These are phyloP conservation scores for Globisporangium paddicum DNA, from an alignment of 352 stramenopile genomes.

Conservation along the genomic window DNA sequence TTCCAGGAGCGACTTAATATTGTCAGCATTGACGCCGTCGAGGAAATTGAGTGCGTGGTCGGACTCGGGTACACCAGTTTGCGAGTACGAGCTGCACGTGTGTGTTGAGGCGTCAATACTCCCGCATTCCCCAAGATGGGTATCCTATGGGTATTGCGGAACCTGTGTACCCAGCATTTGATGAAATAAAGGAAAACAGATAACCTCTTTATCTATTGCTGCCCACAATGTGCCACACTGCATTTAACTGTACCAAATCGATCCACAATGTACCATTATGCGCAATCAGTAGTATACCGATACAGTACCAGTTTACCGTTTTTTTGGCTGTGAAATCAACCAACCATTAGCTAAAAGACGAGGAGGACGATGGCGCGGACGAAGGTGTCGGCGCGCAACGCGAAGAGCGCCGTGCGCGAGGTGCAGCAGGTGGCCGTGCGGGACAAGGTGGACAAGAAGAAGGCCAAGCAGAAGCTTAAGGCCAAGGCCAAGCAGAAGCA, in stretches of 20 bases:
- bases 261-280: no score
- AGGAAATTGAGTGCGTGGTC: slow-evolving; percentile 53
- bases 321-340: neutral
- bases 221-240: no score
- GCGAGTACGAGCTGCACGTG: slow-evolving; percentile 37
- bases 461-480: slow-evolving; percentile 54
- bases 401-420: slow-evolving; percentile 24
- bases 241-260: no score
- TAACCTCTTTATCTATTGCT: no score
- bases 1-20: slow-evolving; percentile 49
- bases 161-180: no score
- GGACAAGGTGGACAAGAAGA: slow-evolving; percentile 32
- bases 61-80: slow-evolving; percentile 8
- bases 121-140: no score
- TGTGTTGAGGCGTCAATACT: slow-evolving; percentile 26
- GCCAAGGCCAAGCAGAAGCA: slow-evolving; percentile 50
- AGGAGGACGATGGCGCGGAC: slow-evolving; percentile 37
- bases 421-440: slow-evolving; percentile 16
- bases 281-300: no score
- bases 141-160: no score
- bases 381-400: slow-evolving; percentile 30
- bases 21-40: slow-evolving; percentile 35
- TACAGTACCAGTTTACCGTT: no score
- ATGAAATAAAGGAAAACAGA: no score
- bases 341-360: slow-evolving; percentile 4